Evolutionary conservation across 108 stramenopile species (phyloP).

Genomic region (Cyclotella baltica): DNA sequence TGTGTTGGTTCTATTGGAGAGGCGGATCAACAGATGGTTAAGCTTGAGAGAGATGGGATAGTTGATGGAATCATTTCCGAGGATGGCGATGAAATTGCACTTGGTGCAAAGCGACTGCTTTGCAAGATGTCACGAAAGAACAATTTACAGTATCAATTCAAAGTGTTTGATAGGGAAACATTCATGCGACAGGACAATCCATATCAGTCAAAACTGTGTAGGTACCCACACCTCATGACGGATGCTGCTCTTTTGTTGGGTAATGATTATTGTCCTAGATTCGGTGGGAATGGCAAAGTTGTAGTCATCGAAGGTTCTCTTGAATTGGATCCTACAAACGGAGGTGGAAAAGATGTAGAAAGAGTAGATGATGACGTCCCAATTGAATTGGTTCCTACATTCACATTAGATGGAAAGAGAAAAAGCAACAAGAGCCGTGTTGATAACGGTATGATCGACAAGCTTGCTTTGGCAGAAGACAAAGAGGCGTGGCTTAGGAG

Average conservation of each 20-base stretch:
- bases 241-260: slow-evolving; percentile 1
- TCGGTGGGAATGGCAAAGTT: background rate
- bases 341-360: no score
- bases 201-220: background rate
- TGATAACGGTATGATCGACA: background rate
- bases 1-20: background rate
- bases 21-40: slow-evolving; percentile 5
- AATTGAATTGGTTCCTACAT: no score
- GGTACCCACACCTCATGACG: background rate
- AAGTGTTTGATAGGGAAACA: background rate
- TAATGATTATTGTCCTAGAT: slow-evolving; percentile 1
- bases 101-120: background rate
- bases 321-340: no score
- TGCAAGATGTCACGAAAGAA: background rate
- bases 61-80: slow-evolving; percentile 9
- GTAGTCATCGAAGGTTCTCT: background rate
- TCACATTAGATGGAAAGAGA: no score
- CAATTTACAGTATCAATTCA: background rate
- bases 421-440: no score
- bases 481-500: background rate
- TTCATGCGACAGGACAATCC: background rate
- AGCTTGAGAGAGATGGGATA: background rate
- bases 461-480: background rate
- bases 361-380: no score
- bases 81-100: background rate